Evolutionary conservation across 495 filamentous ascomycete species (phyloP), one percentile per base, ranked within the genome.

Genomic region (Friedmanniomyces simplex): DNA sequence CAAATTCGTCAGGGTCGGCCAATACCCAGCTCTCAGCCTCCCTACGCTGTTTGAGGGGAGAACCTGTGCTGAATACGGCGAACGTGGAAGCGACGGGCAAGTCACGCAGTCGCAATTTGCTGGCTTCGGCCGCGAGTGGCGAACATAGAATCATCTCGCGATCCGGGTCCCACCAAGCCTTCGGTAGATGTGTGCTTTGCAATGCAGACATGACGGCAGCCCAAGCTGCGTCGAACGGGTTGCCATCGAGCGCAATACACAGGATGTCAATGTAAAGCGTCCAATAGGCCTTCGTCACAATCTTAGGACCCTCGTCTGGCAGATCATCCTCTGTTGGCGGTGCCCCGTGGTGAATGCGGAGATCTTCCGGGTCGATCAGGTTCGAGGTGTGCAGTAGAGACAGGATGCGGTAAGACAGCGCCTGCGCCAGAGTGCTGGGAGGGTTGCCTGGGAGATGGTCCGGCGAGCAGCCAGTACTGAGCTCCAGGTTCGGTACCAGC

Each of bases 171-270:
- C 88, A 97, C 71, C 81, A 83, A 13, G 90, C 89, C 20, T 71
- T 73, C 0, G 93, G 93, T n/a, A 98, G 69, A 53, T 74, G 78
- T 1, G 87, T 91, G 69, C 91, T 80, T 24, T 76, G 75, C 51
- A 98, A 71, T n/a, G 93, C 93, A 21, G 89, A 84, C 36, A 95
- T 61, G 4, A 95, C 77, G 13, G 89, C 82, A 0, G 82, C 78
- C 91, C 91, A 97, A 0, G 88, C 87, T 1, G 85, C 86, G 60
- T 97, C 91, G 63, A 97, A 89, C 14, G 88, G 79, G 65, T 91
- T 94, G 0, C 91, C 91, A 51, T 94, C 91, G 14, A 95, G 79
- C 0, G 88, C 91, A 53, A 96, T 83, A 67, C 94, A 88, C 66
- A 96, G 78, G 24, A 95, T 70, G 70, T 96, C 89, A 58, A 98